phyloP scores from a whole-genome alignment of 768 basidiomycete genomes.

The Strobilomyces confusus region DNA sequence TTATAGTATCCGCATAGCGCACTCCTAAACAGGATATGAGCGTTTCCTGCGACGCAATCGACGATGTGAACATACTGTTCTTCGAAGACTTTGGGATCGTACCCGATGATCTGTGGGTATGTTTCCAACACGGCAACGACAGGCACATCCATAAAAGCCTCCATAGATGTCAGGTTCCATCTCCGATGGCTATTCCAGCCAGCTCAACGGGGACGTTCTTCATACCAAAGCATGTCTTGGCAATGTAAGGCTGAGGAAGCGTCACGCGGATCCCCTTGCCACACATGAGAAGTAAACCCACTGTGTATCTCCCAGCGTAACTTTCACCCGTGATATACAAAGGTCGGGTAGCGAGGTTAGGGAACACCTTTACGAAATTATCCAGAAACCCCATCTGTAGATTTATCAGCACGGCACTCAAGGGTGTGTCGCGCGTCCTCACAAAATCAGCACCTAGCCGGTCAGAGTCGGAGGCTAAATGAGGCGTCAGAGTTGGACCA shows the following conservation, averaged over 20 bases:
- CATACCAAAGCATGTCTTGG: slow-evolving; percentile 62
- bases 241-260: slow-evolving; percentile 62
- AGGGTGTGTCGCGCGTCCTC: too few species aligned
- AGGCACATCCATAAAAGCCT: slow-evolving; percentile 51
- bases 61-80: slow-evolving; percentile 49
- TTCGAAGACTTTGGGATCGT: slow-evolving; percentile 63
- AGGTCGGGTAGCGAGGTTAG: slow-evolving; percentile 59
- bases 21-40: slow-evolving; percentile 34
- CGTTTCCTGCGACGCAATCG: neutral
- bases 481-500: too few species aligned
- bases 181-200: slow-evolving; percentile 65
- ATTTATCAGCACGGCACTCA: neutral
- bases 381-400: slow-evolving; percentile 62
- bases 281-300: too few species aligned
- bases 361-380: slow-evolving; percentile 73
- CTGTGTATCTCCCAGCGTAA: slow-evolving; percentile 69
- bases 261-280: neutral
- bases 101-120: slow-evolving; percentile 71
- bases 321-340: slow-evolving; percentile 70
- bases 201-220: slow-evolving; percentile 62
- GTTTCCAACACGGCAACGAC: slow-evolving; percentile 63
- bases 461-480: slow-evolving; percentile 11
- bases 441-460: slow-evolving; percentile 45
- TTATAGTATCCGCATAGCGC: slow-evolving; percentile 65
- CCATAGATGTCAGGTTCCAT: slow-evolving; percentile 47